Evolutionary conservation across 495 filamentous ascomycete species (phyloP).

Genomic region (Hyphodiscus hymeniophilus): DNA sequence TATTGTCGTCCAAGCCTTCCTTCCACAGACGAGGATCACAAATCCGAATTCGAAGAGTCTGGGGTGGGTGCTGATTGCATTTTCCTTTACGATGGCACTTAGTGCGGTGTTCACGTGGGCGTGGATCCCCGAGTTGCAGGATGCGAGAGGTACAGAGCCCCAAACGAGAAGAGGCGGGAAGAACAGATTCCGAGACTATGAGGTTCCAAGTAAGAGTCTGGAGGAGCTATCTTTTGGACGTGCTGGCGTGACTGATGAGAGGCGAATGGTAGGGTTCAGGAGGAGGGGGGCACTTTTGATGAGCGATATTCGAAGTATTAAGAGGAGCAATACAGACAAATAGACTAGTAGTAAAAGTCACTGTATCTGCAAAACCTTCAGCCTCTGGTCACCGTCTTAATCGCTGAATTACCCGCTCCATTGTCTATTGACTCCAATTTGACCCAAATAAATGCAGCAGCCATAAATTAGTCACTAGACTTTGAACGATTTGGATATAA

Average conservation of each 20-base stretch:
- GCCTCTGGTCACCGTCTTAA: no score
- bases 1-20: slow-evolving; percentile 7
- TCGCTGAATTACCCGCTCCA: no score
- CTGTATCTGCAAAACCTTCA: no score
- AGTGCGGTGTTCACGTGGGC: slow-evolving; percentile 28
- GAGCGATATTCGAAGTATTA: not conserved
- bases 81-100: slow-evolving; percentile 26
- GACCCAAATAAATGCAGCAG: no score
- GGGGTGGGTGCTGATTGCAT: slow-evolving; percentile 25
- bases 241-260: not conserved
- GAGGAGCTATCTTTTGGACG: slow-evolving; percentile 1
- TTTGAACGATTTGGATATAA: no score
- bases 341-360: no score
- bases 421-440: no score
- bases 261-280: not conserved
- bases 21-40: not conserved
- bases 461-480: no score
- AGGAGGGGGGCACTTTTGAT: not conserved
- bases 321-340: no score
- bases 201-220: slow-evolving; percentile 5
- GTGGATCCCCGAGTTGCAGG: slow-evolving; percentile 30
- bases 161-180: not conserved
- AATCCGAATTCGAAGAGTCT: slow-evolving; percentile 13
- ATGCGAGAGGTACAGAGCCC: not conserved
- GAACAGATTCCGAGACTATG: not conserved